phyloP scores from a whole-genome alignment of 2,329 filamentous ascomycete genomes.

The Cryphonectria radicalis region DNA sequence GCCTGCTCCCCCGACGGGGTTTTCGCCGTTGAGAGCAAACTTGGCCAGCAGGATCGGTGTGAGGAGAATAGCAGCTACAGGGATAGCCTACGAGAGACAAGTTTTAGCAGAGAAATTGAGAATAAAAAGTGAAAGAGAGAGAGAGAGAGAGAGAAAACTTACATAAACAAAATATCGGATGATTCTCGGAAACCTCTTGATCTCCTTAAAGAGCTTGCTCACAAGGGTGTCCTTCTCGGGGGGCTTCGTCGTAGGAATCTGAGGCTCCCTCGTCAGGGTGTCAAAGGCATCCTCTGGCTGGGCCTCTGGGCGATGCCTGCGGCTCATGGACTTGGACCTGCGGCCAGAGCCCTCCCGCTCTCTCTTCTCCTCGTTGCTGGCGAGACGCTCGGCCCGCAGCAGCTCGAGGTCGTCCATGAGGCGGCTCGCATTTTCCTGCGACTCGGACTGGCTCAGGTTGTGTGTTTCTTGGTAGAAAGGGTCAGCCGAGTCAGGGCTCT shows the following conservation, averaged over 20 bases:
- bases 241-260: slow-evolving; percentile 25
- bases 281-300: slow-evolving; percentile 54
- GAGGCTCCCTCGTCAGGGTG: slow-evolving; percentile 35
- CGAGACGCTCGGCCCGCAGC: slow-evolving; percentile 50
- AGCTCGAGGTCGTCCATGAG: slow-evolving; percentile 55
- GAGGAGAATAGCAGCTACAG: slow-evolving; percentile 49
- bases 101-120: no score
- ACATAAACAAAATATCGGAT: slow-evolving; percentile 55
- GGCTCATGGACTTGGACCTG: slow-evolving; percentile 31
- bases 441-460: slow-evolving; percentile 32
- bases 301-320: slow-evolving; percentile 41
- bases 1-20: slow-evolving; percentile 65
- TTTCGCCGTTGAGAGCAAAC: slow-evolving; percentile 43
- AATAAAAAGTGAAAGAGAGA: no score
- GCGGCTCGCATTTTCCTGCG: slow-evolving; percentile 41
- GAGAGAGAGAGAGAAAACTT: background rate
- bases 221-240: slow-evolving; percentile 36
- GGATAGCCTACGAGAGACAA: slow-evolving; percentile 36
- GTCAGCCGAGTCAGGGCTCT: slow-evolving; percentile 15
- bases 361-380: slow-evolving; percentile 50
- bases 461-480: slow-evolving; percentile 24
- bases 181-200: slow-evolving; percentile 55
- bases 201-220: slow-evolving; percentile 45
- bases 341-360: slow-evolving; percentile 35
- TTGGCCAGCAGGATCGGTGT: slow-evolving; percentile 46